phyloP scores from a whole-genome alignment of 2,329 filamentous ascomycete species.

The Aspergillus sp. region DNA sequence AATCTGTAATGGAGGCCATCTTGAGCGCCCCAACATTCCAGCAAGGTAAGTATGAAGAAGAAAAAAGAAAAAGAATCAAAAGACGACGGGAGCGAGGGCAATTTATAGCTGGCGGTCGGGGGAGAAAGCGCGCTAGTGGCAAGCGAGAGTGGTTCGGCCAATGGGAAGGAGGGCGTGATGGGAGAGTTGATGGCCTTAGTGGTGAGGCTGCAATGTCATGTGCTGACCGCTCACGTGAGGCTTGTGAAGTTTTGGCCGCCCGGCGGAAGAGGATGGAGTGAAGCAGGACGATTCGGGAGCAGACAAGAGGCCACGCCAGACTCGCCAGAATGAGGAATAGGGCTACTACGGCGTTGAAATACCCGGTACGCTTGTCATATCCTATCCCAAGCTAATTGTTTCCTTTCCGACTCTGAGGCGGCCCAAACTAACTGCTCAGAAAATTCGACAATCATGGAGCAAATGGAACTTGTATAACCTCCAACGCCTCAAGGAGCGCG shows the following conservation, averaged over 20 bases:
- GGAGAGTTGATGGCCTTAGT: slow-evolving; percentile 11
- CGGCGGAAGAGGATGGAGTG: slow-evolving; percentile 18
- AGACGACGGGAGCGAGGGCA: slow-evolving; percentile 14
- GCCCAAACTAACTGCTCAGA: slow-evolving; percentile 57
- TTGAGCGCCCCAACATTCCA: slow-evolving; percentile 52
- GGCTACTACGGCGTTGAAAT: slow-evolving; percentile 47
- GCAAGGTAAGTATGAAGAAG: slow-evolving; percentile 59
- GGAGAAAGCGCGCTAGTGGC: slow-evolving; percentile 27
- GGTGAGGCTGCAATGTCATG: slow-evolving; percentile 17
- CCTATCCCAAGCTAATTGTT: background rate
- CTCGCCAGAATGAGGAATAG: slow-evolving; percentile 49
- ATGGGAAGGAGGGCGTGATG: slow-evolving; percentile 6
- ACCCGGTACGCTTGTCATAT: slow-evolving; percentile 35
- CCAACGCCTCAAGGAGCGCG: slow-evolving; percentile 56
- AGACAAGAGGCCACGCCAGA: slow-evolving; percentile 15
- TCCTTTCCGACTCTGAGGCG: slow-evolving; percentile 11
- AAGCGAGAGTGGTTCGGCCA: slow-evolving; percentile 34
- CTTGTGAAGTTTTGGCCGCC: slow-evolving; percentile 38
- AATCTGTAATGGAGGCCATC: slow-evolving; percentile 50
- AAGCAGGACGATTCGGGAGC: slow-evolving; percentile 10
- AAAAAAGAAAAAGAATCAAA: slow-evolving; percentile 42
- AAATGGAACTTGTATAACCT: slow-evolving; percentile 97
- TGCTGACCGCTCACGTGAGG: slow-evolving; percentile 32
- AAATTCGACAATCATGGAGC: slow-evolving; percentile 94
- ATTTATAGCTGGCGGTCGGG: slow-evolving; percentile 37